Evolutionary conservation across 2,329 filamentous ascomycete species (phyloP).

Genomic region (Penicillium sp.): DNA sequence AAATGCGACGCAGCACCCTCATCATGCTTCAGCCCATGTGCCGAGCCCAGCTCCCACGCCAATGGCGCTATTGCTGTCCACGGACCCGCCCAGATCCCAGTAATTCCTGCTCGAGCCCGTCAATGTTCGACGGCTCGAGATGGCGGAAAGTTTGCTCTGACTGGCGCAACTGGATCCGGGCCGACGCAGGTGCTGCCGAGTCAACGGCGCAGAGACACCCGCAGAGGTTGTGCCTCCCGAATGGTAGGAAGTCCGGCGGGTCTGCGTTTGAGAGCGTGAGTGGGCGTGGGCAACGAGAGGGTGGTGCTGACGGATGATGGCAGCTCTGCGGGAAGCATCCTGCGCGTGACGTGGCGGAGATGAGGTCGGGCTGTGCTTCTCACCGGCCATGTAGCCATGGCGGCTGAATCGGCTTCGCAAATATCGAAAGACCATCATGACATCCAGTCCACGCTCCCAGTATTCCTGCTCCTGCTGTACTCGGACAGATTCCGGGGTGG

Average conservation of each 20-base stretch:
- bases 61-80: slow-evolving; percentile 68
- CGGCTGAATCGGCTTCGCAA: slow-evolving; percentile 66
- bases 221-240: slow-evolving; percentile 23
- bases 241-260: slow-evolving; percentile 47
- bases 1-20: not conserved
- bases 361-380: slow-evolving; percentile 29
- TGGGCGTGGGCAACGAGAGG: slow-evolving; percentile 65
- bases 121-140: slow-evolving; percentile 54
- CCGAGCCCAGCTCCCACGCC: slow-evolving; percentile 65
- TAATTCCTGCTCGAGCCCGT: slow-evolving; percentile 72
- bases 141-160: slow-evolving; percentile 71
- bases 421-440: slow-evolving; percentile 87
- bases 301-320: slow-evolving; percentile 81
- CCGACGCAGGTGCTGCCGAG: slow-evolving; percentile 42
- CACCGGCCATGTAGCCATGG: slow-evolving; percentile 35
- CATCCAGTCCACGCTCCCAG: slow-evolving; percentile 88
- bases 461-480: slow-evolving; percentile 62
- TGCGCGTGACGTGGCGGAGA: slow-evolving; percentile 42
- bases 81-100: slow-evolving; percentile 81
- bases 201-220: slow-evolving; percentile 29
- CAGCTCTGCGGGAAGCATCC: slow-evolving; percentile 68
- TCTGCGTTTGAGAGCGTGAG: slow-evolving; percentile 44
- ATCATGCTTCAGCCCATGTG: slow-evolving; percentile 68
- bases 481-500: slow-evolving; percentile 34
- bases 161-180: slow-evolving; percentile 70